Percentiles rank a stretch among this genome's conserved stretches.
phyloP scores from a whole-genome alignment of 1,284 basidiomycete species.

The Tylopilus sp. region DNA sequence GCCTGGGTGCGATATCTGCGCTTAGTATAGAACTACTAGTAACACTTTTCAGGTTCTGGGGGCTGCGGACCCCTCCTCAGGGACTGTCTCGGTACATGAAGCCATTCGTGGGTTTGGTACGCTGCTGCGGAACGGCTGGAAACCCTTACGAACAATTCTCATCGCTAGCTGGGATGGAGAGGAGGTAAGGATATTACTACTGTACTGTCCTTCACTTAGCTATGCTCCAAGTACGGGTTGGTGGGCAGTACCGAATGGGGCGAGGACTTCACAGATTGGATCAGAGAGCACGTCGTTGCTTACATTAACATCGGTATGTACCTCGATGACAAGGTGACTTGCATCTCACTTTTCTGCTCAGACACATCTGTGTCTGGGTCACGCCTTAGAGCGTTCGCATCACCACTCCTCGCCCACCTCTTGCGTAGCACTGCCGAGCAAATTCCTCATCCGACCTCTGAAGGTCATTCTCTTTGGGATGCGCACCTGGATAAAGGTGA shows the following conservation, averaged over 20 bases:
- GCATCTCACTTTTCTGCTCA: constrained; percentile 20
- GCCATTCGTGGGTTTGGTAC: constrained; percentile 68
- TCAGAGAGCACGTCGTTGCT: constrained; percentile 63
- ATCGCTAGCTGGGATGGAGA: constrained; percentile 81
- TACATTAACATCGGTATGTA: constrained; percentile 71
- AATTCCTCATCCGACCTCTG: constrained; percentile 51
- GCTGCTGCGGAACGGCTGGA: constrained; percentile 70
- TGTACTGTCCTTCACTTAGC: constrained; percentile 4
- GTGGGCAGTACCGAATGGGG: constrained; percentile 80
- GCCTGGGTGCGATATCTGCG: constrained; percentile 27
- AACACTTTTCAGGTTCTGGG: constrained; percentile 48
- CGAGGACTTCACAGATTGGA: constrained; percentile 78
- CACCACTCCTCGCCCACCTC: constrained; percentile 69
- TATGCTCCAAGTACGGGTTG: constrained; percentile 56
- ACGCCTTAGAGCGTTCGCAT: constrained; percentile 47
- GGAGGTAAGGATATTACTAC: constrained; percentile 43
- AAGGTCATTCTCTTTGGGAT: constrained; percentile 47
- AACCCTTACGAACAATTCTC: constrained; percentile 73
- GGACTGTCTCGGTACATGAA: constrained; percentile 75
- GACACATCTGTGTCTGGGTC: constrained; percentile 66
- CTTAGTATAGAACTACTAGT: background rate
- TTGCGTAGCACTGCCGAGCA: constrained; percentile 56
- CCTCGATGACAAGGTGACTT: background rate
- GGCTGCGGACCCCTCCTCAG: constrained; percentile 73
- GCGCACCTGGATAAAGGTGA: constrained; percentile 43